These are phyloP conservation scores for Marasmius fiardii DNA, from an alignment of 1,284 basidiomycete species.

Conservation along the genomic window DNA sequence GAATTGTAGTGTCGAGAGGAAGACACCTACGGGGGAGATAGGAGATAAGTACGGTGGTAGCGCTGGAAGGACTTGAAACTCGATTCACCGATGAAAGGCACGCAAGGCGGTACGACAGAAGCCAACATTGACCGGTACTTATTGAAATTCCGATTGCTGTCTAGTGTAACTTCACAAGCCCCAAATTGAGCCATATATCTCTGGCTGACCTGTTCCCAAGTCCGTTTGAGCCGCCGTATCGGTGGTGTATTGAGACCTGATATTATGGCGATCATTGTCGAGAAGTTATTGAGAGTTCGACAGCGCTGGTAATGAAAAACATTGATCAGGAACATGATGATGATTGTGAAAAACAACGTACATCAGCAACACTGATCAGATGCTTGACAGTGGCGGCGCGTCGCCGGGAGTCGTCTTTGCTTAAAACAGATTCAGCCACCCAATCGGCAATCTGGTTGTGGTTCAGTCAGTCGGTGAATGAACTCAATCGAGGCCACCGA, in stretches of 20 bases:
- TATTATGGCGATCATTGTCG: conserved; percentile 93
- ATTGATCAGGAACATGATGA: background rate
- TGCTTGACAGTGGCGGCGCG: conserved; percentile 85
- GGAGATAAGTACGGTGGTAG: too few species aligned
- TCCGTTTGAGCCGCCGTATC: conserved; percentile 88
- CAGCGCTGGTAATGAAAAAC: conserved; percentile 67
- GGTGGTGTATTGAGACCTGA: conserved; percentile 95
- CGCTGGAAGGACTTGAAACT: too few species aligned
- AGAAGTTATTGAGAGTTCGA: conserved; percentile 89
- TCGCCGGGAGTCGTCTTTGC: conserved; percentile 83
- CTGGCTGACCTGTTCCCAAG: conserved; percentile 89
- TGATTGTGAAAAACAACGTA: conserved; percentile 27
- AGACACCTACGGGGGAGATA: conserved; percentile 79
- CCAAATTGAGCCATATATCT: conserved; percentile 67
- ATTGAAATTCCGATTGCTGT: conserved; percentile 90
- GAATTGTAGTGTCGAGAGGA: conserved; percentile 93
- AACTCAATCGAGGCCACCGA: background rate
- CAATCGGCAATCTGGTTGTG: conserved; percentile 78
- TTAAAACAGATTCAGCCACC: conserved; percentile 90
- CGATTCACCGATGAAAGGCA: conserved; percentile 89
- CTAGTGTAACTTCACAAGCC: conserved; percentile 79
- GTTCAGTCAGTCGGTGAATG: background rate
- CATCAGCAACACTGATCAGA: conserved; percentile 92
- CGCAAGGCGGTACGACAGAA: conserved; percentile 88
- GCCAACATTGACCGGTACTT: conserved; percentile 88